Evolutionary conservation across 441 rosid species (phyloP).

Genomic region (Pelargonium citronellum): DNA sequence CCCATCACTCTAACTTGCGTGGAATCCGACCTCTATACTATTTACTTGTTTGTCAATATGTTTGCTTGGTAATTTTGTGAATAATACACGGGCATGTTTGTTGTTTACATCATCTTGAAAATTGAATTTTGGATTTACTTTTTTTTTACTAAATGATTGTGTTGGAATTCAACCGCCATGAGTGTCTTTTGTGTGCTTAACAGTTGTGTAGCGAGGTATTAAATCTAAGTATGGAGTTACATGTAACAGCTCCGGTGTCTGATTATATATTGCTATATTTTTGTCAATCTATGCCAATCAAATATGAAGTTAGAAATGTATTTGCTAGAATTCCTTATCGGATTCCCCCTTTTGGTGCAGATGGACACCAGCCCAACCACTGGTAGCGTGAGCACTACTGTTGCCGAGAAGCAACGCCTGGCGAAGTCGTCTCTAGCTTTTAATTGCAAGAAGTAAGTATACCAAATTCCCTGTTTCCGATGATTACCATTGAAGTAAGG

Average conservation of each 20-base stretch:
- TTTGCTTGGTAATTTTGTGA: neutral
- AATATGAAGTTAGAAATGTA: conserved; percentile 13
- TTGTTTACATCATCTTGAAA: neutral
- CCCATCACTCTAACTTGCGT: neutral
- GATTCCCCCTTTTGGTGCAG: conserved; percentile 35
- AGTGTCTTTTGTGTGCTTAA: neutral
- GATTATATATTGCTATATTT: too few relatives aligned
- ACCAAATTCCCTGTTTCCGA: neutral
- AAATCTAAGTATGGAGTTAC: too few relatives aligned
- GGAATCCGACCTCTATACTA: neutral
- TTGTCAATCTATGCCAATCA: too few relatives aligned
- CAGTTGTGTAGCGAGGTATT: too few relatives aligned
- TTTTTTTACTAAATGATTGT: neutral
- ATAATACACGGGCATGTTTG: neutral
- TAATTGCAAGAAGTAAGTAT: conserved; percentile 88
- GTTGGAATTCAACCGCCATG: conserved; percentile 2
- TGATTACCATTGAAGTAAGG: too few relatives aligned
- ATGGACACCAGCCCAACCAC: conserved; percentile 97
- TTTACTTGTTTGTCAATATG: neutral
- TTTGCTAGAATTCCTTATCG: neutral
- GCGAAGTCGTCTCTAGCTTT: conserved; percentile 89
- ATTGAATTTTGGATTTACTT: neutral
- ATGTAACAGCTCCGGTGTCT: neutral
- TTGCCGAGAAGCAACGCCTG: conserved; percentile 70
- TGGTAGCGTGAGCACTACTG: conserved; percentile 81